These are phyloP conservation scores for Citrullus colocynthis DNA, from an alignment of 306 rosid species.

Conservation along the genomic window DNA sequence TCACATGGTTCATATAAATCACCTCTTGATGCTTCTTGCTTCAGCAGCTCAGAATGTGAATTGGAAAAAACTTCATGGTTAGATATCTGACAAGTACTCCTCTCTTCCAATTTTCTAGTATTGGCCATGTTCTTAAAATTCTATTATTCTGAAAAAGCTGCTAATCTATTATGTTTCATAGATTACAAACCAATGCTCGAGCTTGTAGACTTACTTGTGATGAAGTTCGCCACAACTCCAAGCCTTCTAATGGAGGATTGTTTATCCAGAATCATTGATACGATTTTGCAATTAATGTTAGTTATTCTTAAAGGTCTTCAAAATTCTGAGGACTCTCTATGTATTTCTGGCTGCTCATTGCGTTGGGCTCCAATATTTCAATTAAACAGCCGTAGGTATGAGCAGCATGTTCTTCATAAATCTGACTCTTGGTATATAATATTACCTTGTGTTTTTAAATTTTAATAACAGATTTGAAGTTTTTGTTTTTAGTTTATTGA, in stretches of 20 bases:
- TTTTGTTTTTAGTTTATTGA: slow-evolving; percentile 49
- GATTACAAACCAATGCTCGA: slow-evolving; percentile 54
- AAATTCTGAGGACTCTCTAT: slow-evolving; percentile 20
- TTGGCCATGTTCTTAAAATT: background rate
- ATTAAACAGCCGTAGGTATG: slow-evolving; percentile 43
- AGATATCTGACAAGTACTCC: slow-evolving; percentile 21
- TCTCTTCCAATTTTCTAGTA: slow-evolving; percentile 8
- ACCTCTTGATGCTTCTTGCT: slow-evolving; percentile 40
- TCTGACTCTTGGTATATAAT: slow-evolving; percentile 6
- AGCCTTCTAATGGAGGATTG: slow-evolving; percentile 27
- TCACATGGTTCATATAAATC: slow-evolving; percentile 23
- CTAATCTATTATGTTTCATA: slow-evolving; percentile 22
- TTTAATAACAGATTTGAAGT: slow-evolving; percentile 20
- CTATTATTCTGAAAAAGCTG: background rate
- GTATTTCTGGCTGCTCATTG: slow-evolving; percentile 48
- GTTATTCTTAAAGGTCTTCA: slow-evolving; percentile 56
- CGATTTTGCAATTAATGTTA: slow-evolving; percentile 51
- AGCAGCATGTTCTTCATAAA: slow-evolving; percentile 24
- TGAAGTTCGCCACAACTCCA: slow-evolving; percentile 27
- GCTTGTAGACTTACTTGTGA: slow-evolving; percentile 30
- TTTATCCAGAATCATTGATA: slow-evolving; percentile 28
- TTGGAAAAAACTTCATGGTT: slow-evolving; percentile 52
- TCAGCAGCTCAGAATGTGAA: slow-evolving; percentile 37
- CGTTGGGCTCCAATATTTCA: slow-evolving; percentile 69
- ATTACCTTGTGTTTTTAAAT: background rate